These are phyloP conservation scores for Sedum album DNA, from an alignment of 164 flowering plant genomes.

Conservation along the genomic window DNA sequence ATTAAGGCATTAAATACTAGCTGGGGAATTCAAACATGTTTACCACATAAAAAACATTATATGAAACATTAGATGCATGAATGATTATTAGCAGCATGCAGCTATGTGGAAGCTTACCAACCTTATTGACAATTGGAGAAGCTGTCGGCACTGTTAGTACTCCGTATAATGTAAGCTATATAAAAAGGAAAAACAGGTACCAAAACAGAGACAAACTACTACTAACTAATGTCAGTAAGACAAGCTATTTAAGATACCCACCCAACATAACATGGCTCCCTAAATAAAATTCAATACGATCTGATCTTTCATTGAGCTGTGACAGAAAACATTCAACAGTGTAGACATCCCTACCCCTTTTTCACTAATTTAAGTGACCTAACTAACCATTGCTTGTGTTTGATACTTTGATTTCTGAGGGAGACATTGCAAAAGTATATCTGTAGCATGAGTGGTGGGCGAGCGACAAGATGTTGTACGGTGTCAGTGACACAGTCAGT, in stretches of 20 bases:
- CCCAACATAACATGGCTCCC: background rate
- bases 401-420: background rate
- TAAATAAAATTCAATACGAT: background rate
- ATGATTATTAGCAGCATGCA: constrained; percentile 1
- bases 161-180: background rate
- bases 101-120: constrained; percentile 7
- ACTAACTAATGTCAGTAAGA: background rate
- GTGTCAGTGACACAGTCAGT: too few relatives aligned
- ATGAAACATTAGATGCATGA: background rate
- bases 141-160: background rate
- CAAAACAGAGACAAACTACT: background rate
- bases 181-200: background rate
- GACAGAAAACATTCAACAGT: background rate
- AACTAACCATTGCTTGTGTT: background rate
- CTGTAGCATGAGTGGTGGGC: background rate
- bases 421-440: background rate
- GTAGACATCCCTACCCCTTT: background rate
- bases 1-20: background rate
- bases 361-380: background rate
- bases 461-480: background rate
- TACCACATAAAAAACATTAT: background rate
- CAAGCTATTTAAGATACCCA: background rate
- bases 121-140: constrained; percentile 4
- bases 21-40: constrained; percentile 5
- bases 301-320: background rate